Evolutionary conservation across 805 yeast genomes (phyloP).

Genomic region (Zygoascus biomembranicola): DNA sequence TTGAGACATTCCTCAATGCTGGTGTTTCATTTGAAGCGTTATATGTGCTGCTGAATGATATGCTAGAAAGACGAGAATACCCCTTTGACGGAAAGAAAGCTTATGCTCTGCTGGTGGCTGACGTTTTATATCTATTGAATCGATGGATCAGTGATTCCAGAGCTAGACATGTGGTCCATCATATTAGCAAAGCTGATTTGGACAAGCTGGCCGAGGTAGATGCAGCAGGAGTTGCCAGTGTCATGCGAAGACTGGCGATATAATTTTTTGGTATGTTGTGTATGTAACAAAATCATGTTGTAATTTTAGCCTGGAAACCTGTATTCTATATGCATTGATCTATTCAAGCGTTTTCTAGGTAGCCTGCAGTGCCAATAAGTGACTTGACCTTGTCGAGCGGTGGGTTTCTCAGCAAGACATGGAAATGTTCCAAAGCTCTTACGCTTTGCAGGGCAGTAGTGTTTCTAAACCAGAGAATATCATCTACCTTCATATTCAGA

Average conservation of each 20-base stretch:
- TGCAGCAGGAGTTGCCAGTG: background rate
- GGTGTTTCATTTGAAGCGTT: conserved; percentile 26
- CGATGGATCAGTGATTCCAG: conserved; percentile 16
- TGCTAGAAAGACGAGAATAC: conserved; percentile 24
- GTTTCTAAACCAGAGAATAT: conserved; percentile 49
- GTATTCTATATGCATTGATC: background rate
- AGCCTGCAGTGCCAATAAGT: conserved; percentile 12
- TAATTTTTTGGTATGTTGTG: background rate
- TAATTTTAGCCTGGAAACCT: too few species aligned
- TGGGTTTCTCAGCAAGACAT: conserved; percentile 35
- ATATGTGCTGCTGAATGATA: conserved; percentile 20
- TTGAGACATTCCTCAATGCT: conserved; percentile 30
- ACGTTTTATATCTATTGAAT: conserved; percentile 19
- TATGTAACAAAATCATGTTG: too few species aligned
- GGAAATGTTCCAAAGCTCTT: conserved; percentile 48
- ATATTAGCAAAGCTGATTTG: background rate
- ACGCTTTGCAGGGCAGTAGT: conserved; percentile 50
- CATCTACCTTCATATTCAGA: conserved; percentile 30
- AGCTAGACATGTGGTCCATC: background rate
- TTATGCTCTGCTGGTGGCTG: conserved; percentile 19
- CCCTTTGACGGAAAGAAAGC: conserved; percentile 25
- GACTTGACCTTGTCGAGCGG: conserved; percentile 13
- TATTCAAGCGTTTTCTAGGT: background rate
- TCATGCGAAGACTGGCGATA: background rate
- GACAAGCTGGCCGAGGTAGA: background rate